Evolutionary conservation across 805 yeast genomes (phyloP), one percentile per base, ranked within the genome.

Genomic region (Saturnispora sanitii): DNA sequence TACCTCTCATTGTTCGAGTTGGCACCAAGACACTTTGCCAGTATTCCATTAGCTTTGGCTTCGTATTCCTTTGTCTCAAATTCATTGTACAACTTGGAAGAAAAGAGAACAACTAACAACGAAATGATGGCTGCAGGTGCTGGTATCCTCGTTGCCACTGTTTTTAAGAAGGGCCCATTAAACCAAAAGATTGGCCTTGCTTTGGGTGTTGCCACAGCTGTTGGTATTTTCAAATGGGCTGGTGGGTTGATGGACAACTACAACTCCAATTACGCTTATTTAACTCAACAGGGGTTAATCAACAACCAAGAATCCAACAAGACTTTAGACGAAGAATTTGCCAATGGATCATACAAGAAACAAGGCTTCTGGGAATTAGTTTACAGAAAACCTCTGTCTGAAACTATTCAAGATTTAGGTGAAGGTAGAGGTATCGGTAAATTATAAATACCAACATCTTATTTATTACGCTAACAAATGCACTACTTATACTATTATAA

Each of bases 301-400:
- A 55, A 62, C 31, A 68, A 68, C 60, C 61, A 61, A 63, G 47
- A 61, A 51, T 47, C 54, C 23, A 58, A 58, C 44, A 58, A 58
- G 44, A 61, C 61, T 17, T 50, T 65, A 38, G 66, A 57, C 37
- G 58, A 57, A 38, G 60, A 58, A 9, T 49, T 51, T 36, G 52
- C 49, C 11, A 51, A 53, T 33, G 56, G 57, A 22, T 49, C 55
- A 19, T 60, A 61, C 33, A 60, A 61, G 45, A 65, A 57, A 43
- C 79, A 74, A 55, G 78, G 78, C 29, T 82, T 82, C 64, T 85
- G 87, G 87, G 90, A 83, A 48, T 78, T 79, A 28, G 75, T 77
- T 57, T 74, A 77, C 65, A 79, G 95, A 68, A 74, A 83, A 54
- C 94, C 94, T 15, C 64, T 84, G 49, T 76, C 86, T 17, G 87